Base-by-base conservation (phyloP, 768 basidiomycete species). In the Phylloporus rhodoxanthus region DNA sequence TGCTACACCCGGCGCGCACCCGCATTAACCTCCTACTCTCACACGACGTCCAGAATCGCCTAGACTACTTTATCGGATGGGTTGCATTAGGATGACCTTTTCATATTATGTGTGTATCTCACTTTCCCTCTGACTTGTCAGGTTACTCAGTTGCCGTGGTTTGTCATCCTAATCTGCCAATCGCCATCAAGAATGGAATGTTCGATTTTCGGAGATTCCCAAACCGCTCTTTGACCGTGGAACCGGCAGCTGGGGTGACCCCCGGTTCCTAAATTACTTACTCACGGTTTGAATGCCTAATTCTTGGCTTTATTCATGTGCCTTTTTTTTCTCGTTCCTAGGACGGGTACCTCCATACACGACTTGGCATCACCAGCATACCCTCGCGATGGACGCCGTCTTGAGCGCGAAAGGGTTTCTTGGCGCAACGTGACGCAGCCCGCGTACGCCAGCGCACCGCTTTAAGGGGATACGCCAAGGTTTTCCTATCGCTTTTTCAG, bases 161-260 rank as follows among this genome's bases (percentile, higher is more conserved):
- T 55, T 41, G 33, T 50, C 15, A 48, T 30, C 30, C 30, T 11
- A 1, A 29, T 26, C 17, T 19, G 38, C 45, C 53, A 58, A 47
- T 48, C 33, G 32, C 40, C 46, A 36, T 14, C 9, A 29, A 39
- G 36, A 9, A 15, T 37, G 36, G 46, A 52, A 52, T 47, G 19
- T 44, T 33, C 14, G 4, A 32, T 17, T 21, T 26, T 48, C 17
- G 19, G 43, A 45, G 3, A 6, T 19, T 38, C 36, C n/a, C 43
- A 28, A 42, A 25, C 61, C 54, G 19, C 41, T 7, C 25, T 42
- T 44, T 14, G 19, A 14, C 61, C 61, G 32, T 52, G 23, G 14
- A 41, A 28, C n/a, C 29, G 17, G 9, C 21, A 25, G 15, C 4
- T 36, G 21, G 26, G 15, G 19, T 21, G 30, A 41, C 26, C 26